Conservation (phyloP, 1,284 basidiomycete species). For the Microbotryum saponariae region DNA sequence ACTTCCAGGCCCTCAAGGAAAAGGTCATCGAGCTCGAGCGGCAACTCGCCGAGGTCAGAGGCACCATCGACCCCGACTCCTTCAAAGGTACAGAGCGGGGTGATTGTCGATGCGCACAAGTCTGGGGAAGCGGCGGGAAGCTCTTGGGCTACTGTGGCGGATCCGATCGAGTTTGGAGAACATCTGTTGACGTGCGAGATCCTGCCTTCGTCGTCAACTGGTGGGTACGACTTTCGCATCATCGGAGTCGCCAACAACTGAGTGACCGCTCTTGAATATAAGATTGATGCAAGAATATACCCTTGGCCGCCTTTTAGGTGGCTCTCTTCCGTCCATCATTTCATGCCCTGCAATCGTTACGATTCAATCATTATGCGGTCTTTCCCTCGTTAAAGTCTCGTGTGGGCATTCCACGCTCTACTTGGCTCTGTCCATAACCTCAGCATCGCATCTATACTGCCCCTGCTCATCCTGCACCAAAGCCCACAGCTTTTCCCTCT, state of each 20-base stretch:
- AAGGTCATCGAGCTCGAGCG: too few relatives aligned
- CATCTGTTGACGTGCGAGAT: constrained; percentile 24
- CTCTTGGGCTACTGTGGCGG: constrained; percentile 7
- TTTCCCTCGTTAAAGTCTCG: too few relatives aligned
- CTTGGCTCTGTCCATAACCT: constrained; percentile 16
- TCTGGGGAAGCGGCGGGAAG: neutral
- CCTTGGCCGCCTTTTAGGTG: too few relatives aligned
- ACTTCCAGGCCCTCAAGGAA: too few relatives aligned
- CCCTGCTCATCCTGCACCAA: constrained; percentile 7
- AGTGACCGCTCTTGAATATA: too few relatives aligned
- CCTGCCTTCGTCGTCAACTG: constrained; percentile 4
- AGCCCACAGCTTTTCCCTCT: constrained; percentile 26
- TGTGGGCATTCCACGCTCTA: neutral
- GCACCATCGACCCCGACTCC: too few relatives aligned
- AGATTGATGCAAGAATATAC: too few relatives aligned
- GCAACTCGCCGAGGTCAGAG: too few relatives aligned
- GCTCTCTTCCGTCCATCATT: too few relatives aligned
- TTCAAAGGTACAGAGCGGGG: neutral
- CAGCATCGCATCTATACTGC: constrained; percentile 20
- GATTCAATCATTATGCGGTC: too few relatives aligned
- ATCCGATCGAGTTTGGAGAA: constrained; percentile 2
- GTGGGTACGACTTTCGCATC: constrained; percentile 15
- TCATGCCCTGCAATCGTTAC: too few relatives aligned
- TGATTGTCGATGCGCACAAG: neutral
- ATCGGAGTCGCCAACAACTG: constrained; percentile 16